Conservation (phyloP, 306 rosid species). For the Phaseolus lunatus region DNA sequence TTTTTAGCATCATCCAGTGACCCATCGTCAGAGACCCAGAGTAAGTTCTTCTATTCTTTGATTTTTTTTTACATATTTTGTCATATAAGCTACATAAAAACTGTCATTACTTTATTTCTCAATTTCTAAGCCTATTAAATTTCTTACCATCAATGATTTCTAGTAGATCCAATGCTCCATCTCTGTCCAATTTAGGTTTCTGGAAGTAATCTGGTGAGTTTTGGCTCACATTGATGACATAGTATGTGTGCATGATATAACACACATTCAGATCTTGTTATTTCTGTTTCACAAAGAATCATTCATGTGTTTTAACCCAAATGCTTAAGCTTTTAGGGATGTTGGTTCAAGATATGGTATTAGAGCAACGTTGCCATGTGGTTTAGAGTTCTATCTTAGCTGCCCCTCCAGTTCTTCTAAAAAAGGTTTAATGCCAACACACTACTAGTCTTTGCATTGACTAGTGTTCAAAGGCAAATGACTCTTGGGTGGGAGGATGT, state of each 20-base stretch:
- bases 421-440: not conserved
- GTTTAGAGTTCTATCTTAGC: not conserved
- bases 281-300: not conserved
- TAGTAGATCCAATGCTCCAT: not conserved
- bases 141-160: not conserved
- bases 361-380: not conserved
- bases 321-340: not conserved
- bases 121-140: not conserved
- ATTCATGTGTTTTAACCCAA: constrained; percentile 1
- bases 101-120: not conserved
- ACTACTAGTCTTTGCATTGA: not conserved
- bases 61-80: not conserved
- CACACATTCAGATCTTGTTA: not conserved
- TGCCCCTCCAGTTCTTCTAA: not conserved
- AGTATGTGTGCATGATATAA: not conserved
- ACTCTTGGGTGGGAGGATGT: not conserved
- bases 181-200: not conserved
- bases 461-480: not conserved
- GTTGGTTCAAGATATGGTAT: not conserved
- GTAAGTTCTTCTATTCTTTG: constrained; percentile 53
- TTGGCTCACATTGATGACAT: not conserved
- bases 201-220: not conserved
- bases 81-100: not conserved
- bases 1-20: constrained; percentile 36
- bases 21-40: constrained; percentile 48